These are phyloP conservation scores for Erysimum pusillum DNA, from an alignment of 441 rosid genomes.

Conservation along the genomic window DNA sequence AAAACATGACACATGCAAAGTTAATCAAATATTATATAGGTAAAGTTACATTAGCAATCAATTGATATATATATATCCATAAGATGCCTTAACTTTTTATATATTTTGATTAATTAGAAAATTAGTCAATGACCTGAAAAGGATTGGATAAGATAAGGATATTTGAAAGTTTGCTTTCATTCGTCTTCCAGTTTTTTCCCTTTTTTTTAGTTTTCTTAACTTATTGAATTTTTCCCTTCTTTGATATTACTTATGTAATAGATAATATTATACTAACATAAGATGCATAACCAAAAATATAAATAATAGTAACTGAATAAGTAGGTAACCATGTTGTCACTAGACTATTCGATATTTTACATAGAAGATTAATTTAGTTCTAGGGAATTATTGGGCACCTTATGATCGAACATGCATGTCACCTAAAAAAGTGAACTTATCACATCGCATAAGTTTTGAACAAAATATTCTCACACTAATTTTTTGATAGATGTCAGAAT, in stretches of 20 bases:
- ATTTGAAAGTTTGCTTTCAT: conserved; percentile 35
- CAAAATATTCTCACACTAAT: conserved; percentile 5
- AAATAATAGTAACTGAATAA: background rate
- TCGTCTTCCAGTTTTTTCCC: conserved; percentile 1
- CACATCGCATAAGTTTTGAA: conserved; percentile 18
- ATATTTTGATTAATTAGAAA: conserved; percentile 7
- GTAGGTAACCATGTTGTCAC: conserved; percentile 35
- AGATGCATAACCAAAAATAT: background rate
- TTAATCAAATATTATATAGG: conserved; percentile 18
- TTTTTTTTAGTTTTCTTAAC: background rate
- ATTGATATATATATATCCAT: background rate
- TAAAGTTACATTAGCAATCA: conserved; percentile 26
- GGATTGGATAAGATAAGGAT: conserved; percentile 44
- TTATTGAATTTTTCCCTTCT: background rate
- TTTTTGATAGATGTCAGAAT: background rate
- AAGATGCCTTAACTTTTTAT: conserved; percentile 8
- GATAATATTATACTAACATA: background rate
- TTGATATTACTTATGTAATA: background rate
- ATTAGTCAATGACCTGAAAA: conserved; percentile 42
- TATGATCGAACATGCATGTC: conserved; percentile 25
- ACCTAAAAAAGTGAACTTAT: conserved; percentile 36
- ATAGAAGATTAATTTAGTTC: conserved; percentile 4
- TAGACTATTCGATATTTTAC: conserved; percentile 30
- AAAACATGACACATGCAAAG: conserved; percentile 28
- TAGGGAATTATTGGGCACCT: conserved; percentile 28